Conservation (phyloP, 2,329 filamentous ascomycete species). For the Parastagonospora nodorum region DNA sequence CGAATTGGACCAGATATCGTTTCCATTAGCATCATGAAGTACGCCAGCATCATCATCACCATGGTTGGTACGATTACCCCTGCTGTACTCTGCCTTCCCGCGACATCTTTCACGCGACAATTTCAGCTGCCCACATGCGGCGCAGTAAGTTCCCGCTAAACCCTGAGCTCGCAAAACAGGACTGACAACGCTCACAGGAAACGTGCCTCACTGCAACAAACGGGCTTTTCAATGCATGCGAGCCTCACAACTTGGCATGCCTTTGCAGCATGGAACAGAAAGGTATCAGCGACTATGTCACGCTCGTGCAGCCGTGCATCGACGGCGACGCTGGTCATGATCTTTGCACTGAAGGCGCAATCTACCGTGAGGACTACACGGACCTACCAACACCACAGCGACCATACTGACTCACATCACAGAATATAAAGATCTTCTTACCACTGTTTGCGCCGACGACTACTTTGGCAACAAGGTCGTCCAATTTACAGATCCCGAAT, state of each 20-base stretch:
- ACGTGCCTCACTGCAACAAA: constrained; percentile 15
- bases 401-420: constrained; percentile 6
- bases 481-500: not conserved
- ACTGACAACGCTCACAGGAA: constrained; percentile 5
- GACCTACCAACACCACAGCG: not conserved
- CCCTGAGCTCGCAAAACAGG: not conserved
- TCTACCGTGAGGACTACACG: constrained; percentile 13
- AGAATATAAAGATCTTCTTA: constrained; percentile 25
- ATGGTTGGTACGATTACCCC: constrained; percentile 18
- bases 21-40: constrained; percentile 16
- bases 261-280: constrained; percentile 21
- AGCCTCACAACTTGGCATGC: constrained; percentile 11
- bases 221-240: constrained; percentile 10
- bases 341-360: constrained; percentile 21
- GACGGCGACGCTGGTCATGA: constrained; percentile 13
- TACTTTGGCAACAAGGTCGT: constrained; percentile 18
- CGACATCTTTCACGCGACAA: constrained; percentile 43
- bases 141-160: constrained; percentile 8
- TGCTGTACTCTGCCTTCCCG: constrained; percentile 46
- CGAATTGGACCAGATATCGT: not conserved
- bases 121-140: constrained; percentile 39
- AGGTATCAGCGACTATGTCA: constrained; percentile 19
- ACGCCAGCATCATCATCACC: not conserved
- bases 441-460: constrained; percentile 10
- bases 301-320: constrained; percentile 22